These are phyloP conservation scores for Porcisia deanei DNA, from an alignment of 208 protist species.

Conservation along the genomic window DNA sequence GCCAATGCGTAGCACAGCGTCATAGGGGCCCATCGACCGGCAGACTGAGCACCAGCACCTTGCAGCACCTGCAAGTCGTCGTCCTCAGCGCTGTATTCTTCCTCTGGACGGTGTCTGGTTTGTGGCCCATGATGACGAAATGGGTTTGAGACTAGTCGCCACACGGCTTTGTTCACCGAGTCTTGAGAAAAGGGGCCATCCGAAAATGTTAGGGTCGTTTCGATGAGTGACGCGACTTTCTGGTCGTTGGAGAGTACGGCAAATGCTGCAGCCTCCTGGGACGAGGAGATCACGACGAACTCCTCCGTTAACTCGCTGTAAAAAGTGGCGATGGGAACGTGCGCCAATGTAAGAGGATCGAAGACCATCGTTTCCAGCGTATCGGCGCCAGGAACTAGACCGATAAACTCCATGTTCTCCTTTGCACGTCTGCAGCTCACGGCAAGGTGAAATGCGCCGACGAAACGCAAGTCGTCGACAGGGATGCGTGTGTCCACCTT, in stretches of 20 bases:
- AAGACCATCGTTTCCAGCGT: conserved; percentile 22
- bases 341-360: conserved; percentile 17
- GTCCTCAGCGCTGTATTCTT: conserved; percentile 6
- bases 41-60: conserved; percentile 1
- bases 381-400: conserved; percentile 22
- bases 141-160: conserved; percentile 19
- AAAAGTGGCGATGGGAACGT: conserved; percentile 15
- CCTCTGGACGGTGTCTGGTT: conserved; percentile 9
- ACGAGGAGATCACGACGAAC: conserved; percentile 25
- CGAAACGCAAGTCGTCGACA: conserved; percentile 26
- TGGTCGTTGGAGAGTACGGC: conserved; percentile 4
- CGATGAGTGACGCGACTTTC: conserved; percentile 10
- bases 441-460: conserved; percentile 34
- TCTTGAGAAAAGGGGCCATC: conserved; percentile 22
- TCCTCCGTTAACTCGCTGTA: conserved; percentile 24
- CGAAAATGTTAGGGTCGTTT: conserved; percentile 18
- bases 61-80: conserved; percentile 31
- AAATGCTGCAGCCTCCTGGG: conserved; percentile 10
- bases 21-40: conserved; percentile 42
- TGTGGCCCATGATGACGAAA: conserved; percentile 30
- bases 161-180: conserved; percentile 1
- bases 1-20: conserved; percentile 65
- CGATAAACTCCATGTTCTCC: conserved; percentile 29
- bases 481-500: conserved; percentile 13
- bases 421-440: conserved; percentile 14